A percentile compares a stretch with the other conserved stretches of the same genome.
Conservation (phyloP, 108 stramenopile species). For the Aureococcus anophagefferens region DNA sequence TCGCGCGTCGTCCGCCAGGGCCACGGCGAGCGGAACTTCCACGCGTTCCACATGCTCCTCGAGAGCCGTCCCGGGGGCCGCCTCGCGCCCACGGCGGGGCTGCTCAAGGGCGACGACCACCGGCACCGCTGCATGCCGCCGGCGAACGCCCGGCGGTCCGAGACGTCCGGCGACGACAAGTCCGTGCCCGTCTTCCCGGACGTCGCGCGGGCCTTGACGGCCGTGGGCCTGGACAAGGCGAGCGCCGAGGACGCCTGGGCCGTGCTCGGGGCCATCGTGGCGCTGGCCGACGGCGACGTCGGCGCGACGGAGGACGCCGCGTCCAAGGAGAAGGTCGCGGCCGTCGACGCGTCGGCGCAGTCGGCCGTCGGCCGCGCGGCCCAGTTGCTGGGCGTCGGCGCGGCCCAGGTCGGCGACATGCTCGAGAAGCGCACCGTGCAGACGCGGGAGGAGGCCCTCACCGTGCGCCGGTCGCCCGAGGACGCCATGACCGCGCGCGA, state of each 20-base stretch:
- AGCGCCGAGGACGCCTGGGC: neutral
- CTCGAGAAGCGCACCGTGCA: conserved; percentile 68
- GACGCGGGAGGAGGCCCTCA: conserved; percentile 68
- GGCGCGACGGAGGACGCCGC: neutral
- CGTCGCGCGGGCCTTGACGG: conserved; percentile 6
- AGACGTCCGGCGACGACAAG: neutral
- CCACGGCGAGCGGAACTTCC: conserved; percentile 77
- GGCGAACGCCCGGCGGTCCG: neutral
- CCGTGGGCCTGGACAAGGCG: conserved; percentile 35
- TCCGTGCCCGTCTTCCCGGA: neutral
- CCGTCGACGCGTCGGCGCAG: neutral
- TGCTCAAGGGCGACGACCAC: neutral
- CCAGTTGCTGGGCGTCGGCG: conserved; percentile 63
- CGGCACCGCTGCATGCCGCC: neutral
- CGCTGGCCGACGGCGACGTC: neutral
- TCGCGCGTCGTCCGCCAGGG: conserved; percentile 35
- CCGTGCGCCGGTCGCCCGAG: conserved; percentile 56
- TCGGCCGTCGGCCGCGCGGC: conserved; percentile 49
- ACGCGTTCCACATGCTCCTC: conserved; percentile 80
- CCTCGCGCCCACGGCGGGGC: neutral
- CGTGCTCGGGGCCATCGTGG: neutral
- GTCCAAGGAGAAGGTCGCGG: neutral
- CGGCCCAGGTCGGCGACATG: conserved; percentile 54
- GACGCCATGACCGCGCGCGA: conserved; percentile 78
- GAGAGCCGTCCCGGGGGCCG: neutral